These are phyloP conservation scores for Metschnikowia sp. DNA, from an alignment of 805 yeast genomes.

Conservation along the genomic window DNA sequence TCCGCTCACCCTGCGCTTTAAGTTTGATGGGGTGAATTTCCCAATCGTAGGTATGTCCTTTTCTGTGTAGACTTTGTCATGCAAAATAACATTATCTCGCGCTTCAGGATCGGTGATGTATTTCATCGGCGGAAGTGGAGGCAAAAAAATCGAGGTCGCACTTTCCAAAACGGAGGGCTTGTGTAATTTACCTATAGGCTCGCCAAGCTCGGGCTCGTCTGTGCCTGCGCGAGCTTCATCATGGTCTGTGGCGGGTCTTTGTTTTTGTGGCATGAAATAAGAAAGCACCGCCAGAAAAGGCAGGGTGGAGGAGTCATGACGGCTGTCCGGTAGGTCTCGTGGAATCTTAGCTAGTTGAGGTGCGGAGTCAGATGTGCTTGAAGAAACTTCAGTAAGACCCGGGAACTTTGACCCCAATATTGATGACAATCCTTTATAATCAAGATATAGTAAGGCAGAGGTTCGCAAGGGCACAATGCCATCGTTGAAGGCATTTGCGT, in stretches of 20 bases:
- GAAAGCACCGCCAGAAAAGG: constrained; percentile 38
- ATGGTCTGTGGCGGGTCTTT: constrained; percentile 12
- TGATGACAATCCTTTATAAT: constrained; percentile 61
- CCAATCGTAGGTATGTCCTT: constrained; percentile 40
- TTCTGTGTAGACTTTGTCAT: constrained; percentile 72
- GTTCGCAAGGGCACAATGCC: constrained; percentile 96
- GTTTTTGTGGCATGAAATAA: constrained; percentile 43
- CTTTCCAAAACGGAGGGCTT: constrained; percentile 75
- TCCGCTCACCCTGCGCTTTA: neutral
- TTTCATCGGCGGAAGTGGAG: constrained; percentile 71
- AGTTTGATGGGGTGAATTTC: neutral
- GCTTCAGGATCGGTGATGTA: constrained; percentile 65
- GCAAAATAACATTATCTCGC: constrained; percentile 68
- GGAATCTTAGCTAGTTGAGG: constrained; percentile 19
- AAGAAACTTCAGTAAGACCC: neutral
- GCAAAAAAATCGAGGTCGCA: constrained; percentile 71
- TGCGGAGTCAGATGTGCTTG: neutral
- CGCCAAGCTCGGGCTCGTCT: constrained; percentile 1
- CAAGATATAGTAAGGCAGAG: constrained; percentile 77
- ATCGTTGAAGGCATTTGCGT: constrained; percentile 88
- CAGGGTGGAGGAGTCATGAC: constrained; percentile 17
- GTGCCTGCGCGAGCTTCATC: constrained; percentile 4
- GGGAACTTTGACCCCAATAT: neutral
- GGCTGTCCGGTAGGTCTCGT: constrained; percentile 13
- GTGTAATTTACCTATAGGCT: constrained; percentile 40